A percentile compares a stretch with the other conserved stretches of the same genome.
Evolutionary conservation across 2,329 filamentous ascomycete species (phyloP).

Genomic region (Penicillium sp.): DNA sequence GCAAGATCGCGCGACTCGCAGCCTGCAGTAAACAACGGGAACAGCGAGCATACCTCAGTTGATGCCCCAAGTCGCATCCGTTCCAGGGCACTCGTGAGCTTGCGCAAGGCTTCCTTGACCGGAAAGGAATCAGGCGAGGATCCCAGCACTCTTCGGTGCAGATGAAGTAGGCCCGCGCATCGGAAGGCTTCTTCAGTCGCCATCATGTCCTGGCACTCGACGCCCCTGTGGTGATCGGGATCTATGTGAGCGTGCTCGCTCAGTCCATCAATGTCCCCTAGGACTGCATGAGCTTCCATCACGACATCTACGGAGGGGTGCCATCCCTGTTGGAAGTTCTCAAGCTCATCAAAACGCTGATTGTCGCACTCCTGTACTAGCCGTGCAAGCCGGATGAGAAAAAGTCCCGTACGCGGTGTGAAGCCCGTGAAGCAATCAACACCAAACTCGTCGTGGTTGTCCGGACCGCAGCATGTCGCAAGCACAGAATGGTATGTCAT

Average conservation of each 20-base stretch:
- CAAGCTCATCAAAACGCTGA: constrained; percentile 58
- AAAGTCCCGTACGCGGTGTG: constrained; percentile 66
- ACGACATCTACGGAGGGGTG: constrained; percentile 55
- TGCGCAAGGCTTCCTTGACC: constrained; percentile 62
- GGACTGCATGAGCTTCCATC: constrained; percentile 58
- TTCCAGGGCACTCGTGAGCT: constrained; percentile 61
- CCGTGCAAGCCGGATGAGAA: constrained; percentile 69
- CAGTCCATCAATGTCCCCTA: constrained; percentile 60
- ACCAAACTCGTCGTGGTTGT: constrained; percentile 61
- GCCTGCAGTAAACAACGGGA: constrained; percentile 80
- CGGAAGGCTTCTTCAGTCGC: constrained; percentile 77
- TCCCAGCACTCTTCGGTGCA: constrained; percentile 69
- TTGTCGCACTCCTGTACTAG: constrained; percentile 67
- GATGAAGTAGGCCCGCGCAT: constrained; percentile 72
- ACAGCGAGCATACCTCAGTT: constrained; percentile 71
- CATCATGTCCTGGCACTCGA: constrained; percentile 49
- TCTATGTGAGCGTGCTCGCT: constrained; percentile 39
- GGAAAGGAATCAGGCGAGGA: constrained; percentile 56
- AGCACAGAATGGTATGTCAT: constrained; percentile 49
- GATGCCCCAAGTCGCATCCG: constrained; percentile 64
- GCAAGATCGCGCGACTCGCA: constrained; percentile 63
- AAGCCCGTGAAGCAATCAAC: constrained; percentile 82
- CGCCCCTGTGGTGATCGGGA: constrained; percentile 41
- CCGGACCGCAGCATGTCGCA: constrained; percentile 49
- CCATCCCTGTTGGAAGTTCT: constrained; percentile 56